Conservation (phyloP, 1,284 basidiomycete genomes). For the Leccinum griseonigrum region DNA sequence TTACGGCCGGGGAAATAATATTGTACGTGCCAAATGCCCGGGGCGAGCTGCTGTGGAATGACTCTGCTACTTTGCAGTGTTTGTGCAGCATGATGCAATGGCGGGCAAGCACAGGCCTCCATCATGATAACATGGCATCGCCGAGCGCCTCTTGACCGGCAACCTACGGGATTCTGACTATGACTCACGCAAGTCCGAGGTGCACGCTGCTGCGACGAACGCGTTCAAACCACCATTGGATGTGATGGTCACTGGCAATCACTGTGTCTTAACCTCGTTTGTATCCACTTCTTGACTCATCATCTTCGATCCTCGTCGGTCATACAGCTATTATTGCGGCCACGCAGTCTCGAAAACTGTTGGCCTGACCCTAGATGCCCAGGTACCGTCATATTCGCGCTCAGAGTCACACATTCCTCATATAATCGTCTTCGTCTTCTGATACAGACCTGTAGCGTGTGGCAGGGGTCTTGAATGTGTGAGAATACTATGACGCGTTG, state of each 20-base stretch:
- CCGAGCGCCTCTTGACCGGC: background rate
- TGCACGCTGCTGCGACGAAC: background rate
- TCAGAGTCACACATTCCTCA: background rate
- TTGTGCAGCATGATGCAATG: background rate
- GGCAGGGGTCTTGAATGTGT: background rate
- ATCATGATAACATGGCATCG: background rate
- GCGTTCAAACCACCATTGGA: background rate
- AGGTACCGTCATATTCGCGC: background rate
- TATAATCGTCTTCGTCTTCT: background rate
- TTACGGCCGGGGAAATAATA: background rate
- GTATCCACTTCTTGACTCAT: background rate
- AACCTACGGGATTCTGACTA: background rate
- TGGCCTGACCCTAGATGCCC: background rate
- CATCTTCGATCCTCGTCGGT: background rate
- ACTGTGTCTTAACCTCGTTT: background rate
- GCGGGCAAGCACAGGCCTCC: background rate
- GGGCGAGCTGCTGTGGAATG: background rate
- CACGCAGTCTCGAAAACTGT: background rate
- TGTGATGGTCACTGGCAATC: background rate
- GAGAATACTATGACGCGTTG: background rate
- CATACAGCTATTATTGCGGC: background rate
- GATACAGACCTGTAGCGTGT: background rate
- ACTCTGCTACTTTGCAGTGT: background rate
- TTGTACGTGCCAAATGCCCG: background rate
- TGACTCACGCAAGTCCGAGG: background rate